Percentiles rank a stretch among this genome's conserved stretches.
Conservation (phyloP, 306 rosid genomes). For the Echinosophora koreensis region DNA sequence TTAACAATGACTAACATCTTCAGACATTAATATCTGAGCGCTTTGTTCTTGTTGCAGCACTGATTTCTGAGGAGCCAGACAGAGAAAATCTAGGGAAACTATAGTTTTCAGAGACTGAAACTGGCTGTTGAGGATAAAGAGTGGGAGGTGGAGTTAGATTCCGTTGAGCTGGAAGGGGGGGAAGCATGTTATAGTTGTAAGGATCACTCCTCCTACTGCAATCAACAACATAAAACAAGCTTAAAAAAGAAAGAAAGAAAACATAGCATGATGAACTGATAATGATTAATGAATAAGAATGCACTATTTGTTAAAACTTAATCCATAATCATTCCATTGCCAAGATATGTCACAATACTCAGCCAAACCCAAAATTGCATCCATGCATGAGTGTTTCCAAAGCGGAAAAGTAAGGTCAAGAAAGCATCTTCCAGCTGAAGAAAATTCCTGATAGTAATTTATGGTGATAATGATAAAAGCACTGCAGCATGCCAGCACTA, state of each 20-base stretch:
- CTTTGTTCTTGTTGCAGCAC: slow-evolving; percentile 68
- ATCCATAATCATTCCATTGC: not conserved
- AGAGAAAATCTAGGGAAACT: slow-evolving; percentile 76
- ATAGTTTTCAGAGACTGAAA: slow-evolving; percentile 75
- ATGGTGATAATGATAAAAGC: slow-evolving; percentile 16
- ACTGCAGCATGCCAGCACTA: slow-evolving; percentile 8
- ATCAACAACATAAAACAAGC: slow-evolving; percentile 30
- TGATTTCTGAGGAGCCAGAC: slow-evolving; percentile 69
- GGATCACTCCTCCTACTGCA: slow-evolving; percentile 68
- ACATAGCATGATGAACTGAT: not conserved
- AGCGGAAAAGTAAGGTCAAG: slow-evolving; percentile 31
- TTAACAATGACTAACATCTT: slow-evolving; percentile 35
- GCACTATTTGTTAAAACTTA: not conserved
- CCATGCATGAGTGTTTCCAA: slow-evolving; percentile 10
- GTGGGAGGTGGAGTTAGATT: slow-evolving; percentile 97
- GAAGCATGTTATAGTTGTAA: slow-evolving; percentile 79
- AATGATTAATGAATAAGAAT: not conserved
- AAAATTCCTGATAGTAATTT: slow-evolving; percentile 9
- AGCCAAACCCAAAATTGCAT: slow-evolving; percentile 18
- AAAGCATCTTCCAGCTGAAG: slow-evolving; percentile 32
- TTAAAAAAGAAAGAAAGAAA: slow-evolving; percentile 2
- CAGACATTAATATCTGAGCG: slow-evolving; percentile 93
- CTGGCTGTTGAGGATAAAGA: slow-evolving; percentile 97
- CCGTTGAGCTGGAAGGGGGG: slow-evolving; percentile 97
- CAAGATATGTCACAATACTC: not conserved